Base-by-base conservation (phyloP, 2,329 filamentous ascomycete genomes). In the Penicillium sp. region DNA sequence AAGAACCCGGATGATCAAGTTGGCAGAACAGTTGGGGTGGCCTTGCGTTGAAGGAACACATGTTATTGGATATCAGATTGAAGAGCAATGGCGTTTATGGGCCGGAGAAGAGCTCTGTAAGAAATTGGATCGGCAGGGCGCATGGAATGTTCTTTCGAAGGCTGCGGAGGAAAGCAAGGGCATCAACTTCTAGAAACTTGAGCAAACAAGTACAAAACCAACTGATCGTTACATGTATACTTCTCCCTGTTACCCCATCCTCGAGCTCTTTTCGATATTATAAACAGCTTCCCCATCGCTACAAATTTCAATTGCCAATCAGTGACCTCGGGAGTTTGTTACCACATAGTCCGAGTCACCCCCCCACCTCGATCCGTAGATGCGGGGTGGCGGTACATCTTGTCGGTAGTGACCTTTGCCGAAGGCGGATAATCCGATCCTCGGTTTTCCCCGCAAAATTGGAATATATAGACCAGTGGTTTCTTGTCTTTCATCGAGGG, bases 1-100 rank as follows among this genome's bases (percentile, higher is more conserved):
- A n/a, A 67, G 68, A 8, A 78, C 75, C 3, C 65, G 75, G 21
- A 61, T 54, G 55, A 62, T 64, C 11, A 62, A 62, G 26, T 43
- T 61, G 31, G 58, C 58, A 1, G 60, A 62, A 43, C 37, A 39
- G 3, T 27, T 64, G 13, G 56, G 19, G 10, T 62, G 58, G 56
- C 60, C 62, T 3, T 58, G 54, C 13, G 62, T 62, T 3, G 62
- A 64, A 37, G 62, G 62, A n/a, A 64, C 60, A 1, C 61, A 63
- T 62, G 53, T 63, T 7, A 63, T 64, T 23, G 60, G 62, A 3
- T 64, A 63, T 25, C 60, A 64, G 25, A 64, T 63, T 19, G 54
- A 63, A 21, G 61, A 63, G 27, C 58, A 64, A 48, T 64, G 57
- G 60, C 54, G 58, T 3, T 26, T 61, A 13, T 63, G 60, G 62